Evolutionary conservation across 129 eudicot species (phyloP), one percentile per base, ranked within the genome.

Genomic region (Centrapalus pauciflorus): DNA sequence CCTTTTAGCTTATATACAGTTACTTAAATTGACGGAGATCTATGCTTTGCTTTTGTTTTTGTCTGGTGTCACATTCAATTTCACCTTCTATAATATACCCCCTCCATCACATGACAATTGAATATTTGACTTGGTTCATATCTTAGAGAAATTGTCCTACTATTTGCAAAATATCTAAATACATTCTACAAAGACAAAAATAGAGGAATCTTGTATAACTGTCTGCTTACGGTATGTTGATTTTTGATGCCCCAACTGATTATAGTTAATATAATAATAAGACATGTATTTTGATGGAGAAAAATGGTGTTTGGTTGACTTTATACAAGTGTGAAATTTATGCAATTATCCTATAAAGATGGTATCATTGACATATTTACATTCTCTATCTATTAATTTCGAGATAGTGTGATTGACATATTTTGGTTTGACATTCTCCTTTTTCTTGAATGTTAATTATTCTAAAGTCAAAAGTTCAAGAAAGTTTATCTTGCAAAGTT

Each of bases 201-300:
- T 32, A 60, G 37, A 24, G 38, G 70, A 61, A 48, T 71, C 29
- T 4, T 61, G 52, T 35, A 48, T 48, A 71, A 43, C n/a, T 43
- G 21, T 43, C 51, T 21, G n/a, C 16, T 43, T 43, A 21, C 16
- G 43, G n/a, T 37, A 37, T 37, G n/a, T 5, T 37, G 43, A 37
- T 37, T 37, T 37, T 9, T 37, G 9, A 37, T 37, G 21, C n/a
- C 51, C 8, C 21, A 14, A 43, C 4, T 43, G 51, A 43, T 43
- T 6, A 4, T 43, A 43, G n/a, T 21, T 8, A 14, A 43, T 16
- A 43, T 19, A 21, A 14, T 43, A 43, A 14, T 43, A 21, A 7
- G 49, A 41, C 14, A 41, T 41, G 49, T 41, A 41, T 19, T 19
- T 41, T 41, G 49, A 41, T n/a, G 49, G 6, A 41, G 49, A 41